Evolutionary conservation across 2,329 filamentous ascomycete genomes (phyloP).

Genomic region (Teratosphaeria zuluensis): DNA sequence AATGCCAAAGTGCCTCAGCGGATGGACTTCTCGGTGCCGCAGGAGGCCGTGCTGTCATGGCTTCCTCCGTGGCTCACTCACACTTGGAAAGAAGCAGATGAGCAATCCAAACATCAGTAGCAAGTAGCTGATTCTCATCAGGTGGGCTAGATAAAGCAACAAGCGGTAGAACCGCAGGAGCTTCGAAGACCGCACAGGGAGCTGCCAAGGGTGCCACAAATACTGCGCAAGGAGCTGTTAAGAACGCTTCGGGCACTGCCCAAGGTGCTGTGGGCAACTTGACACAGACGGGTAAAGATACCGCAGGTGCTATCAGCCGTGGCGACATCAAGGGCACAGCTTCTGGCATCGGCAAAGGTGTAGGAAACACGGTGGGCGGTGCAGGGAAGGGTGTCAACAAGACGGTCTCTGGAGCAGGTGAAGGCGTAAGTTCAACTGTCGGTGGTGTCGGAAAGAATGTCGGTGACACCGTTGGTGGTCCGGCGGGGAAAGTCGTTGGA

Average conservation of each 20-base stretch:
- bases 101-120: slow-evolving; percentile 1
- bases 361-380: slow-evolving; percentile 2
- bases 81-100: slow-evolving; percentile 16
- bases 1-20: slow-evolving; percentile 7
- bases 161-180: slow-evolving; percentile 17
- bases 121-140: slow-evolving; percentile 12
- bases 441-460: slow-evolving; percentile 13
- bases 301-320: slow-evolving; percentile 14
- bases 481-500: slow-evolving; percentile 25
- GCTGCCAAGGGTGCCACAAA: slow-evolving; percentile 27
- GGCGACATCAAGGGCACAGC: slow-evolving; percentile 23
- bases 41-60: slow-evolving; percentile 11
- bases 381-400: slow-evolving; percentile 12
- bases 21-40: slow-evolving; percentile 12
- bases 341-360: slow-evolving; percentile 6
- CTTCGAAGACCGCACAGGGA: slow-evolving; percentile 24
- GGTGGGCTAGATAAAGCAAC: slow-evolving; percentile 26
- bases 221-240: slow-evolving; percentile 25
- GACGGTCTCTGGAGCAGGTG: slow-evolving; percentile 17
- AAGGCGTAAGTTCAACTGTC: slow-evolving; percentile 14
- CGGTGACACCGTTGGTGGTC: slow-evolving; percentile 21
- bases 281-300: slow-evolving; percentile 19
- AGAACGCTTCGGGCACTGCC: slow-evolving; percentile 29
- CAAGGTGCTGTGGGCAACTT: slow-evolving; percentile 19
- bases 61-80: slow-evolving; percentile 19